Percentiles rank a stretch among this genome's conserved stretches.
Evolutionary conservation across 371 early-diverging fungal species (phyloP).

Genomic region (Actinomucor elegans): DNA sequence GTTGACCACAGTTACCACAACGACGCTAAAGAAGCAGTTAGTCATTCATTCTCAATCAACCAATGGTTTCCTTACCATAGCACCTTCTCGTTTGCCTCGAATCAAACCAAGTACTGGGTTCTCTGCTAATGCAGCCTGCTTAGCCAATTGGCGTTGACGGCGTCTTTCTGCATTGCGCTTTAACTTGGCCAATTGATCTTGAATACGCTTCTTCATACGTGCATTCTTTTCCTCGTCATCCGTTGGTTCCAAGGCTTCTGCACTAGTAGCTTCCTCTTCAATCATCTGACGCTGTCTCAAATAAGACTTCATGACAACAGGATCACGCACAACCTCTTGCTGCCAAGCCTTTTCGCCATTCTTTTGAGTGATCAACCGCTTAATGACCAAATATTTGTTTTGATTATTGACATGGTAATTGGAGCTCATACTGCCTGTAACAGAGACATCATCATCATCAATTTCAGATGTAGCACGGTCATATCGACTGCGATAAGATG

Average conservation of each 20-base stretch:
- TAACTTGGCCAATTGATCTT: conserved; percentile 62
- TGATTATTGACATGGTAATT: conserved; percentile 53
- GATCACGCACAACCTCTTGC: conserved; percentile 78
- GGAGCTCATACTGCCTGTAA: conserved; percentile 59
- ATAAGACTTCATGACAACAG: conserved; percentile 88
- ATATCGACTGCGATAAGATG: conserved; percentile 32
- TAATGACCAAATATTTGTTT: conserved; percentile 68
- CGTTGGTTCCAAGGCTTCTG: conserved; percentile 57
- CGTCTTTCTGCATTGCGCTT: conserved; percentile 67
- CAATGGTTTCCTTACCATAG: conserved; percentile 49
- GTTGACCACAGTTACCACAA: conserved; percentile 83
- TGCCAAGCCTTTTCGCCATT: conserved; percentile 78
- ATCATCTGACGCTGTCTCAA: conserved; percentile 81
- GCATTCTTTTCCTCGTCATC: conserved; percentile 66
- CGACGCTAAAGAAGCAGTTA: conserved; percentile 54
- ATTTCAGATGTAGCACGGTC: conserved; percentile 42
- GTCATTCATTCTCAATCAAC: no score
- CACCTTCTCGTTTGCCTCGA: conserved; percentile 56
- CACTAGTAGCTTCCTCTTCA: conserved; percentile 64
- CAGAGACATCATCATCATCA: conserved; percentile 58
- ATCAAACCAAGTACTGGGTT: conserved; percentile 57
- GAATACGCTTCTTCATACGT: conserved; percentile 60
- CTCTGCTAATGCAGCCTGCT: conserved; percentile 52
- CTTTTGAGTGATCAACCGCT: conserved; percentile 53
- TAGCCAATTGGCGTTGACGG: conserved; percentile 46